Evolutionary conservation across 1,284 basidiomycete species (phyloP).

Genomic region (Vanrija sp.): DNA sequence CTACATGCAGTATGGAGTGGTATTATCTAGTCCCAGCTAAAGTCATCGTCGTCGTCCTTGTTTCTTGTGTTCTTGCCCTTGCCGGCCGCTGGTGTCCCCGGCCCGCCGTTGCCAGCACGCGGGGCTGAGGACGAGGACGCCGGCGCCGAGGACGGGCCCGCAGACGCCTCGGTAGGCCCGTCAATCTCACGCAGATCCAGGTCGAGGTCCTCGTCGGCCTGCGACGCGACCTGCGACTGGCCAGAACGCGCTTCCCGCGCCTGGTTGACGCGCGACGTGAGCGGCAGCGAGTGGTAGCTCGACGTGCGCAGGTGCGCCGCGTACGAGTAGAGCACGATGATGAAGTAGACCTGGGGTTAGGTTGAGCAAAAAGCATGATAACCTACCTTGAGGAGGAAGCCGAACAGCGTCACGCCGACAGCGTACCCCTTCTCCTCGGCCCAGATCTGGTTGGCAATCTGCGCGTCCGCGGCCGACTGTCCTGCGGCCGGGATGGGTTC

Average conservation of each 20-base stretch:
- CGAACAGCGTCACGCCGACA: slow-evolving; percentile 64
- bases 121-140: no score
- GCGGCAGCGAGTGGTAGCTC: slow-evolving; percentile 78
- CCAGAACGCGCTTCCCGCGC: background rate
- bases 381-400: slow-evolving; percentile 84
- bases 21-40: slow-evolving; percentile 30
- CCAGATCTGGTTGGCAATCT: slow-evolving; percentile 78
- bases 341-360: slow-evolving; percentile 76
- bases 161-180: slow-evolving; percentile 5
- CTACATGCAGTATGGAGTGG: background rate
- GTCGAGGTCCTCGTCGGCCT: slow-evolving; percentile 4
- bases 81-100: background rate
- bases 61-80: slow-evolving; percentile 5
- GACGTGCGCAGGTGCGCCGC: slow-evolving; percentile 87
- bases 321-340: slow-evolving; percentile 86
- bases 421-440: slow-evolving; percentile 81
- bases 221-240: background rate
- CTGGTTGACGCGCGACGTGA: slow-evolving; percentile 39
- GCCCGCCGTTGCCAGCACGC: background rate
- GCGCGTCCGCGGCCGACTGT: slow-evolving; percentile 50
- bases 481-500: slow-evolving; percentile 53
- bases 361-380: background rate
- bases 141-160: no score
- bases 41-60: slow-evolving; percentile 26
- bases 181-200: slow-evolving; percentile 2